Percentiles rank a stretch among this genome's conserved stretches.
Conservation (phyloP, 257 asterid genomes). For the Sherardia arvensis region DNA sequence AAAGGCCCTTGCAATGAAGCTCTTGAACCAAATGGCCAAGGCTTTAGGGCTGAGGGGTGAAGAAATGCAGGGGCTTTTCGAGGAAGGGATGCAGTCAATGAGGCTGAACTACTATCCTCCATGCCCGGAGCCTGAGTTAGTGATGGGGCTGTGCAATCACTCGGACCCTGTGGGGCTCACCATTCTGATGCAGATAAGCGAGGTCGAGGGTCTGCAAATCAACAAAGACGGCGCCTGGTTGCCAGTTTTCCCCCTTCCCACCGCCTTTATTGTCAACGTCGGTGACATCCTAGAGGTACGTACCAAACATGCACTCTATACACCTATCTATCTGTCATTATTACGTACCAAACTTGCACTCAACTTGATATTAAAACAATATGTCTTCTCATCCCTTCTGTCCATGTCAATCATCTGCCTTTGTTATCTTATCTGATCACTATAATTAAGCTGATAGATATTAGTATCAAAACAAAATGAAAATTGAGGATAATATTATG, state of each 20-base stretch:
- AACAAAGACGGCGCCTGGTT: conserved; percentile 22
- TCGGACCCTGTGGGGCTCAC: conserved; percentile 31
- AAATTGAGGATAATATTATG: too few species aligned
- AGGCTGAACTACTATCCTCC: conserved; percentile 33
- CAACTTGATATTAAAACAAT: too few species aligned
- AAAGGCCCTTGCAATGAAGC: background rate
- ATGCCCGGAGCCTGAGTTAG: conserved; percentile 22
- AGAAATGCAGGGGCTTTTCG: background rate
- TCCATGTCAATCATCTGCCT: too few species aligned
- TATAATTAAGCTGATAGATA: too few species aligned
- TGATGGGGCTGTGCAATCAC: conserved; percentile 28
- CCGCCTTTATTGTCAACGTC: conserved; percentile 27
- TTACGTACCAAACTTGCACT: too few species aligned
- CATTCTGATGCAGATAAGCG: conserved; percentile 19
- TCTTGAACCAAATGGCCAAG: conserved; percentile 10
- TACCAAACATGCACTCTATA: too few species aligned
- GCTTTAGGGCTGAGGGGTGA: conserved; percentile 8
- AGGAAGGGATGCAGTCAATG: conserved; percentile 17
- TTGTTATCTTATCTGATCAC: too few species aligned
- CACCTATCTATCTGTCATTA: too few species aligned
- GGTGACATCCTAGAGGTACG: conserved; percentile 26
- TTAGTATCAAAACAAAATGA: too few species aligned
- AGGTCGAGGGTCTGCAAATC: conserved; percentile 31
- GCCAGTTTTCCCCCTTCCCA: conserved; percentile 22
- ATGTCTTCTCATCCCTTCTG: too few species aligned